Evolutionary conservation across 768 basidiomycete species (phyloP).

Genomic region (Lactifluus pinguis): DNA sequence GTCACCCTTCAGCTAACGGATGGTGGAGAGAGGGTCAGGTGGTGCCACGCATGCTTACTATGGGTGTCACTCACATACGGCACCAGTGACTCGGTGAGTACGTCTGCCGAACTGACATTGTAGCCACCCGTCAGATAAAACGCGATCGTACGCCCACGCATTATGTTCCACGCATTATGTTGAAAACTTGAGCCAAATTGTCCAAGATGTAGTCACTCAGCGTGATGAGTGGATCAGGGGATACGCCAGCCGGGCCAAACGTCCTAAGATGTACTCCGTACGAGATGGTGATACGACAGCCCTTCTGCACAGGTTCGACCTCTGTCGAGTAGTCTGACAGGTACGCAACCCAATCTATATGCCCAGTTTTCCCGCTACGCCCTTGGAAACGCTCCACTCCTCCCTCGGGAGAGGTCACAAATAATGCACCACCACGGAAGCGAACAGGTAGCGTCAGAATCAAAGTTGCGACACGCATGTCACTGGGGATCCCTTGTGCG

Average conservation of each 20-base stretch:
- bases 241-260: constrained; percentile 45
- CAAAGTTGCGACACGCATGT: constrained; percentile 65
- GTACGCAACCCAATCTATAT: constrained; percentile 75
- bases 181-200: constrained; percentile 59
- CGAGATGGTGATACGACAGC: constrained; percentile 58
- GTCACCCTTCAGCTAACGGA: constrained; percentile 58
- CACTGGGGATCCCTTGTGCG: constrained; percentile 47
- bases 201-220: constrained; percentile 73
- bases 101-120: constrained; percentile 57
- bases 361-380: constrained; percentile 49
- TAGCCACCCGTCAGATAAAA: constrained; percentile 67
- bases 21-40: neutral
- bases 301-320: constrained; percentile 60
- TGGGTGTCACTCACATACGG: constrained; percentile 45
- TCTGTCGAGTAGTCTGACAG: constrained; percentile 67
- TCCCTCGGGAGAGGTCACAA: constrained; percentile 48
- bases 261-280: constrained; percentile 64
- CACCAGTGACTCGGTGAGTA: constrained; percentile 59
- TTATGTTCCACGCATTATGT: no score
- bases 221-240: constrained; percentile 54
- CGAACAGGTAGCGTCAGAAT: constrained; percentile 67
- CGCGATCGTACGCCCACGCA: constrained; percentile 60
- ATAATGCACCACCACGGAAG: constrained; percentile 57
- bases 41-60: neutral
- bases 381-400: constrained; percentile 54